These are phyloP conservation scores for Fragaria iinumae DNA, from an alignment of 306 rosid species.

Conservation along the genomic window DNA sequence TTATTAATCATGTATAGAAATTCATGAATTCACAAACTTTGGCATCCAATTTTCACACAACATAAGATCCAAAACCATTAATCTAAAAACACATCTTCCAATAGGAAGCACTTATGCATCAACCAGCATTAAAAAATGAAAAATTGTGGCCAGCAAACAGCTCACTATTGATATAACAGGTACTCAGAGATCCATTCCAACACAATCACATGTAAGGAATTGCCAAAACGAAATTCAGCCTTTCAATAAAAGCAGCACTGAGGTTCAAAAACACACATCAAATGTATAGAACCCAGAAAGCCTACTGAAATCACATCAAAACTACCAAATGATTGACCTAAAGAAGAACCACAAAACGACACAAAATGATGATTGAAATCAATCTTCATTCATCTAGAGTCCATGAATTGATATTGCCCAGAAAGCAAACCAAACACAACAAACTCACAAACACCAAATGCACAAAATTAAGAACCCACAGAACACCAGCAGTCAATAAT, in stretches of 20 bases:
- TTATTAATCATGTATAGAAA: no score
- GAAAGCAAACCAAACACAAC: conserved; percentile 16
- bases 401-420: conserved; percentile 8
- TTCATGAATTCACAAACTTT: background rate
- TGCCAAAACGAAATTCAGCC: background rate
- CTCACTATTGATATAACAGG: background rate
- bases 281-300: background rate
- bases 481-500: background rate
- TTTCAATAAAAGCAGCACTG: background rate
- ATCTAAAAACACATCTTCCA: background rate
- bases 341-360: background rate
- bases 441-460: background rate
- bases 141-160: background rate
- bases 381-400: conserved; percentile 25
- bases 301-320: background rate
- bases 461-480: conserved; percentile 9
- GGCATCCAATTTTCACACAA: background rate
- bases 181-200: background rate
- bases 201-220: background rate
- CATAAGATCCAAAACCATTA: background rate
- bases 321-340: background rate
- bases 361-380: conserved; percentile 13
- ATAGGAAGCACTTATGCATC: background rate
- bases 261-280: background rate
- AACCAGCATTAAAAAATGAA: background rate